Base-by-base conservation (phyloP, 805 yeast species). In the Wickerhamiella cacticola region DNA sequence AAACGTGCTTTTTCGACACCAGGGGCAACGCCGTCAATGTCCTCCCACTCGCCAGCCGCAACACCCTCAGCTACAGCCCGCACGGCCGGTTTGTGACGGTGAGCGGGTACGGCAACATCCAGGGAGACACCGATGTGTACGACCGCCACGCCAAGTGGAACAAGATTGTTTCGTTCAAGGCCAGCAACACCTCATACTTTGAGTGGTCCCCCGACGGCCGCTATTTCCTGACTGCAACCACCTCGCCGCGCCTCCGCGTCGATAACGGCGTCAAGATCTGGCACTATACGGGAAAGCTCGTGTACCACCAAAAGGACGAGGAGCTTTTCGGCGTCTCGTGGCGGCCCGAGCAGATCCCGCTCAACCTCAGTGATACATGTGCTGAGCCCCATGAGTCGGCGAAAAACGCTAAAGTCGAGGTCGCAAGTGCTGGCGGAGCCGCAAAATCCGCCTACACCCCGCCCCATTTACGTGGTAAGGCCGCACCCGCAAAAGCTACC, bases 141-240 rank as follows among this genome's bases (percentile, higher is more conserved):
- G 98, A 92, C 69, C 82, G 96, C 62, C 85, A 79, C 63, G 79
- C 81, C 61, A 82, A 83, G 65, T 89, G 87, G 64, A 68, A 72
- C 48, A 83, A 84, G 63, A 76, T 92, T 46, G 72, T 87, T 18
- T 73, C 84, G 16, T 82, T 92, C 59, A 84, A 85, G 60, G 98
- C 97, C 12, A 69, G 95, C 40, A 94, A 92, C 68, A 87, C 97
- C 13, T 81, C 94, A n/a, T 94, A 82, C 40, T 89, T 96, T 64
- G 85, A 84, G 63, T 92, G 98, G 98, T 80, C 94, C 2, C 99
- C 99, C 8, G 94, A 92, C 66, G 97, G 98, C 33, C 79, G 92
- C 59, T 87, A 74, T 61, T 78, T 92, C 50, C 68, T 92, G 64
- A 89, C 97, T 13, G 97, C 98, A 16, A 94, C 97, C 4, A 92